A percentile compares a stretch with the other conserved stretches of the same genome.
Conservation (phyloP, 306 rosid species). For the Acacia confusa region DNA sequence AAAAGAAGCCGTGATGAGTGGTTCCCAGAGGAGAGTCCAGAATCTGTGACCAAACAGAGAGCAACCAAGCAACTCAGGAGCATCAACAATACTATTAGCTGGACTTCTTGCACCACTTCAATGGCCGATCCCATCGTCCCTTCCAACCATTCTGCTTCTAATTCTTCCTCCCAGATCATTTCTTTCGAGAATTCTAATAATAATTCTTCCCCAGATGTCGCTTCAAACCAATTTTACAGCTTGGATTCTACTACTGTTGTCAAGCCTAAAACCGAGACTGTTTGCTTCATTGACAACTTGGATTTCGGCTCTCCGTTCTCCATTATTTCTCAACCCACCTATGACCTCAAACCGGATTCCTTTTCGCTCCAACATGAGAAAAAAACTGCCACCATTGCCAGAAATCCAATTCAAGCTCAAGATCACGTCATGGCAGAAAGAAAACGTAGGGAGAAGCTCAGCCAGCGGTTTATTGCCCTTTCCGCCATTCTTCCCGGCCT, state of each 20-base stretch:
- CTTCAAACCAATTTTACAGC: slow-evolving; percentile 27
- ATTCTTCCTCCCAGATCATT: slow-evolving; percentile 56
- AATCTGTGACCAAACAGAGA: slow-evolving; percentile 5
- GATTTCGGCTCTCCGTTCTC: slow-evolving; percentile 15
- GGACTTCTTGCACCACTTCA: slow-evolving; percentile 39
- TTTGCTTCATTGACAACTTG: slow-evolving; percentile 10
- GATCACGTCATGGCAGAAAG: slow-evolving; percentile 85
- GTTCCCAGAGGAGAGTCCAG: slow-evolving; percentile 23
- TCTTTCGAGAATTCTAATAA: slow-evolving; percentile 46
- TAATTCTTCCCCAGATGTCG: slow-evolving; percentile 23
- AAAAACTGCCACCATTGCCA: slow-evolving; percentile 9
- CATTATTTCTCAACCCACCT: slow-evolving; percentile 29
- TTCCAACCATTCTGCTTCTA: slow-evolving; percentile 32
- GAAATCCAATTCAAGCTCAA: slow-evolving; percentile 50
- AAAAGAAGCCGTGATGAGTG: slow-evolving; percentile 26
- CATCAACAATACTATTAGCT: not conserved
- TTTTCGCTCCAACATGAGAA: slow-evolving; percentile 10
- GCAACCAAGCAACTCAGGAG: slow-evolving; percentile 41
- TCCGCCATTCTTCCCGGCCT: slow-evolving; percentile 86
- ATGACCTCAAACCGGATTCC: slow-evolving; percentile 23
- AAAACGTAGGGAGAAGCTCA: slow-evolving; percentile 84
- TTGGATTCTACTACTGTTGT: not conserved
- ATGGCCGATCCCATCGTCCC: not conserved
- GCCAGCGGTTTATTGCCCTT: slow-evolving; percentile 73
- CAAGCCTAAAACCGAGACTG: slow-evolving; percentile 46